Base-by-base conservation (phyloP, 495 filamentous ascomycete genomes). In the Darksidea phi region DNA sequence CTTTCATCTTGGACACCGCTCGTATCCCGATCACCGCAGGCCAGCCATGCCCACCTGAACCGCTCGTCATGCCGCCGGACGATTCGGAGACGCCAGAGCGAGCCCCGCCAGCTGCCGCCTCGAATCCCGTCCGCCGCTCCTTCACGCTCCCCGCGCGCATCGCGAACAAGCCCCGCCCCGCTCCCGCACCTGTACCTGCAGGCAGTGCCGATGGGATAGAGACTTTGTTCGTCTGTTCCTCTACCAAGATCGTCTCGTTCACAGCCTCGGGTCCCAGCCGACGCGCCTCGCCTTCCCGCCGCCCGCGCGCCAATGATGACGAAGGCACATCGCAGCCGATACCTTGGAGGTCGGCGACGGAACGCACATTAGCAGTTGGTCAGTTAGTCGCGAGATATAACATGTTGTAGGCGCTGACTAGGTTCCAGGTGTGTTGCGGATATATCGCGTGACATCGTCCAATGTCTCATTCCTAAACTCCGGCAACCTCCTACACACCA, bases 281-380 rank as follows among this genome's bases (percentile, higher is more conserved):
- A 37, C 56, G 38, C 36, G 57, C 57, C 48, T 66, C 72, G 10
- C 64, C 67, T 13, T 54, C 69, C n/a, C 63, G 67, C 8, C 62
- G 68, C 37, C 63, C 43, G 12, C 57, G 57, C 28, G 24, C 23
- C 7, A 64, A 63, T 26, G 36, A 32, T 3, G 63, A 66, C 28
- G 43, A 64, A 10, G 66, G 67, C 3, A 64, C 55, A 20, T 13
- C 62, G 11, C 77, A 74, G 59, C 86, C 86, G 1, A 75, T 94
- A 36, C 80, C 89, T 17, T 93, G 89, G 86, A 79, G 81, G 45
- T 88, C 87, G 5, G 78, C 82, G 18, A 82, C 88, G 2, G 91
- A 96, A 71, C 82, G 88, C 67, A 95, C 89, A 0, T 82, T 94
- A 51, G 90, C 91, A 59, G 82, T 87, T 61, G 87, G 86, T 88